Conservation (phyloP, 495 filamentous ascomycete genomes). For the Bombardia bombarda region DNA sequence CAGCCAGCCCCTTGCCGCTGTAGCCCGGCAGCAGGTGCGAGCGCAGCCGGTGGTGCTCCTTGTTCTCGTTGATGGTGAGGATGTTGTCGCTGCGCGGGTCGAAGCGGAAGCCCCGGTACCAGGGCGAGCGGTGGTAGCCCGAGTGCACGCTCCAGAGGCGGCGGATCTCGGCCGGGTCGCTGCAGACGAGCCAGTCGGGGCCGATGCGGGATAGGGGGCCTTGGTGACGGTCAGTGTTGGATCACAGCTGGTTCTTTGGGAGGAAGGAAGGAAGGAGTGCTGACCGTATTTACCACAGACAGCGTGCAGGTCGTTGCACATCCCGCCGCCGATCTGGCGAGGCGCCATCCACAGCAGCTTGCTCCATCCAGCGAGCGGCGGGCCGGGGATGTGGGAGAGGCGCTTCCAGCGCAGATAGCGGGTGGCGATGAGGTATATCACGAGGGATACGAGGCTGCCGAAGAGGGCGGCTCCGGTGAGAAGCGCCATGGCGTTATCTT, state of each 20-base stretch:
- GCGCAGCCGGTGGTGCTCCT: slow-evolving; percentile 11
- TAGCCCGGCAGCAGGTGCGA: slow-evolving; percentile 6
- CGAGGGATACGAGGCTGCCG: not conserved
- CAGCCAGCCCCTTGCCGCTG: slow-evolving; percentile 1
- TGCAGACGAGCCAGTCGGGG: slow-evolving; percentile 9
- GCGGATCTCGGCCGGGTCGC: slow-evolving; percentile 7
- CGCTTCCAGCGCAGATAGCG: not conserved
- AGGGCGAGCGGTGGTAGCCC: slow-evolving; percentile 8
- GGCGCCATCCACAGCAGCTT: slow-evolving; percentile 3
- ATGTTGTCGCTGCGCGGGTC: slow-evolving; percentile 13
- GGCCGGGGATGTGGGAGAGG: slow-evolving; percentile 8
- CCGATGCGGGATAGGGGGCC: not conserved
- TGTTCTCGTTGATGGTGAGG: slow-evolving; percentile 10
- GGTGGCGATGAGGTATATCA: not conserved
- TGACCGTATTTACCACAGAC: slow-evolving; percentile 7
- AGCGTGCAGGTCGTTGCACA: not conserved
- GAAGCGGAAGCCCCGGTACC: slow-evolving; percentile 14
- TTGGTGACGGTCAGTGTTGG: not conserved
- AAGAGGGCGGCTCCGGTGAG: not conserved
- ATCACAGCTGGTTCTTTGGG: not conserved
- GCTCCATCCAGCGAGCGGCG: slow-evolving; percentile 4
- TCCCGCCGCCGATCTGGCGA: slow-evolving; percentile 1
- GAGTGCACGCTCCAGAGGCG: slow-evolving; percentile 15
- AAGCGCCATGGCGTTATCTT: too few species aligned
- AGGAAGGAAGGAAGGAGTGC: not conserved